Conservation (phyloP, 345 rosid species). For the Hibiscus trionum region DNA sequence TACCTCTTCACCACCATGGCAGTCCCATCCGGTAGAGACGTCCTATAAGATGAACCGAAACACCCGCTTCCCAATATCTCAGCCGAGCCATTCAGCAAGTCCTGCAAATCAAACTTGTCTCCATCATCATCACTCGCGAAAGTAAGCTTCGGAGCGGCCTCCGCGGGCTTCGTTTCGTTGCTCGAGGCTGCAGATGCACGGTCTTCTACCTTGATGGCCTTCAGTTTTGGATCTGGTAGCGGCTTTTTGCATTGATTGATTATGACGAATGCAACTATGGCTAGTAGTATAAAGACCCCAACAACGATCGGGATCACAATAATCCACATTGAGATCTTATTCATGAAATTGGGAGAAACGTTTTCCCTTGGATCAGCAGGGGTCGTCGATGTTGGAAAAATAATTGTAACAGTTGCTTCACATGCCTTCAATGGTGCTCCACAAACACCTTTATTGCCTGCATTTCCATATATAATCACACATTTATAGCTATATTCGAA, state of each 20-base stretch:
- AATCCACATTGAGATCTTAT: conserved; percentile 1
- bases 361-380: too few relatives aligned
- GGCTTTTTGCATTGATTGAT: conserved; percentile 13
- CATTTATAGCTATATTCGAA: too few relatives aligned
- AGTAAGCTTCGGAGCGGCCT: conserved; percentile 31
- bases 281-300: conserved; percentile 2
- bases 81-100: conserved; percentile 72
- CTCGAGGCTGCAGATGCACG: conserved; percentile 3
- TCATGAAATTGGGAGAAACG: background rate
- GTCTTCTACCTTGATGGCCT: conserved; percentile 29
- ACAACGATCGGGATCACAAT: conserved; percentile 8
- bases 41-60: too few relatives aligned
- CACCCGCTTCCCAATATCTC: conserved; percentile 86
- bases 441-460: too few relatives aligned
- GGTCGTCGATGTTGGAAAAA: too few relatives aligned
- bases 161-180: conserved; percentile 22
- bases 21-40: too few relatives aligned
- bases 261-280: conserved; percentile 14
- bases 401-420: too few relatives aligned
- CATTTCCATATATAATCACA: too few relatives aligned
- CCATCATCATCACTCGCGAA: conserved; percentile 54
- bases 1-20: too few relatives aligned
- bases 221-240: conserved; percentile 20
- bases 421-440: too few relatives aligned
- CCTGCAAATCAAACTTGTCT: conserved; percentile 65